Conservation (phyloP, 441 rosid genomes). For the Populus hybrid region DNA sequence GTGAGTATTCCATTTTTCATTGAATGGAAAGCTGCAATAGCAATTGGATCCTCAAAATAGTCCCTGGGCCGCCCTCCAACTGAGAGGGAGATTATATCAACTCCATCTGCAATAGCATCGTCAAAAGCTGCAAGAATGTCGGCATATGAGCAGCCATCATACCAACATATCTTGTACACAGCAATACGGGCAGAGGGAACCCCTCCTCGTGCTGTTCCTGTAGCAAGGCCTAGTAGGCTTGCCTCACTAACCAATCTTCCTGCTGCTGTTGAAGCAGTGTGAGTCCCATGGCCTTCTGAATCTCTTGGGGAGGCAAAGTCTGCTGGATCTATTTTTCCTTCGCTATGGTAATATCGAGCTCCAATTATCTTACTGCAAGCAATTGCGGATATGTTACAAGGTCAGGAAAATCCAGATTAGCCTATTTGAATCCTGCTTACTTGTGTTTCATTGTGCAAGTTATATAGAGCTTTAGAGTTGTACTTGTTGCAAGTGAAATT, state of each 20-base stretch:
- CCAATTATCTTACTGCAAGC: conserved; percentile 38
- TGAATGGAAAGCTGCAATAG: conserved; percentile 82
- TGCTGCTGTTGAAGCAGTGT: conserved; percentile 39
- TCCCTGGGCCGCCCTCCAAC: conserved; percentile 55
- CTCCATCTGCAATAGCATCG: conserved; percentile 76
- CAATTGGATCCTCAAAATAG: conserved; percentile 59
- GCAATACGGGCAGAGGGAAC: conserved; percentile 45
- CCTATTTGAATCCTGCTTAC: background rate
- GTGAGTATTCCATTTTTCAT: conserved; percentile 54
- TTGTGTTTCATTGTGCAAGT: background rate
- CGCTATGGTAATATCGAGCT: conserved; percentile 28
- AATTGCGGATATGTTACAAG: background rate
- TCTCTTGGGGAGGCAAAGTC: conserved; percentile 22
- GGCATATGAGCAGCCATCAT: conserved; percentile 32
- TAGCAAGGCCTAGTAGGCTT: conserved; percentile 26
- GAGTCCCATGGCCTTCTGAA: conserved; percentile 41
- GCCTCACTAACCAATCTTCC: conserved; percentile 25
- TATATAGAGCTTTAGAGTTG: no score
- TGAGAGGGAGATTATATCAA: conserved; percentile 68
- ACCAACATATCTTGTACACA: conserved; percentile 46
- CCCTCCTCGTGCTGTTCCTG: conserved; percentile 41
- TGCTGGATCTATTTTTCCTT: background rate
- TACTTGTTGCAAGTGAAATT: conserved; percentile 43
- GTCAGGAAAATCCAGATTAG: background rate
- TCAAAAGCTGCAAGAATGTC: conserved; percentile 67